Evolutionary conservation across 148 eudicot species (phyloP), one percentile per base, ranked within the genome.

Genomic region (Dianthus caryophyllus): DNA sequence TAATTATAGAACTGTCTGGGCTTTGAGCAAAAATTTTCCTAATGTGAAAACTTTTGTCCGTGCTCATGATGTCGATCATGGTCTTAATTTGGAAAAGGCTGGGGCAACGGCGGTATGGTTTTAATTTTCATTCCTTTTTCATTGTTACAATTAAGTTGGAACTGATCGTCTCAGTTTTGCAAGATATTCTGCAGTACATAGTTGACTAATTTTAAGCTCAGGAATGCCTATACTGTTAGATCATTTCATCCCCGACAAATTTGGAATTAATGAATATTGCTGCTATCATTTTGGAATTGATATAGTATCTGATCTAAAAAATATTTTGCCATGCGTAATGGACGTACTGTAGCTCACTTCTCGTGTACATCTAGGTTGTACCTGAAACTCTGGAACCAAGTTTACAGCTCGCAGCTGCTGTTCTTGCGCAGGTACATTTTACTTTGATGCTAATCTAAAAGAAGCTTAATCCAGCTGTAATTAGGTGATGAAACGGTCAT

Each of bases 1-100:
- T 76, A 94, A 94, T 71, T 94, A 94, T 72, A 83, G 99, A 84
- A 90, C 99, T 55, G 99, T 94, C 26, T 94, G 99, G 99, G 99
- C 97, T 72, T 73, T 94, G 76, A 94, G 80, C 89, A 94, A 94
- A 77, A 74, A 94, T 77, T 94, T 77, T 54, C 99, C 99, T 22
- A 90, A 94, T 73, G 90, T 90, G 46, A 94, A 94, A 78, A 94
- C 99, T 50, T 94, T 90, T 85, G 99, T 94, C 29, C 99, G 96
- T 70, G 99, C 99, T 43, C 99, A 90, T 78, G 99, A 94, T 79
- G 96, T 94, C 33, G 96, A 90, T 80, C 99, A 94, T 77, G 99
- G 99, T 70, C 96, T 94, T 64, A 94, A 94, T 79, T 78, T 94
- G 79, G 99, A 94, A 39, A 94, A 94, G 85, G 99, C 99, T 20